These are phyloP conservation scores for Xerocomus cyaneibrunnescens DNA, from an alignment of 1,284 basidiomycete species.

Conservation along the genomic window DNA sequence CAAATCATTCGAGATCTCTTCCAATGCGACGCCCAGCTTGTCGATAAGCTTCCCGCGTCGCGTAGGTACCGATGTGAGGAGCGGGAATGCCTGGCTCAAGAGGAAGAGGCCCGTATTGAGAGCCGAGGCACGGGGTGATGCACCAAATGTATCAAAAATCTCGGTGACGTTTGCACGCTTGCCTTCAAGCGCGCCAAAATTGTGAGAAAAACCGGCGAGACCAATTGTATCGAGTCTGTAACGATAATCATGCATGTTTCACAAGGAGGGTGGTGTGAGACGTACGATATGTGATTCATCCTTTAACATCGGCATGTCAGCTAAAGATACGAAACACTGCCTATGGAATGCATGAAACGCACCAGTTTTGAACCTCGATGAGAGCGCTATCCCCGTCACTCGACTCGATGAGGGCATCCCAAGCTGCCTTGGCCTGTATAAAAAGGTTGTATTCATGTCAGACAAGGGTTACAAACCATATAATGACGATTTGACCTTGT, in stretches of 20 bases:
- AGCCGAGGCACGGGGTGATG: background rate
- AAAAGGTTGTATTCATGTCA: background rate
- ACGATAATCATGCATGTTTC: constrained; percentile 30
- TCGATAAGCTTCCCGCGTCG: constrained; percentile 21
- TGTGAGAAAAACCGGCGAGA: constrained; percentile 53
- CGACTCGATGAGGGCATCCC: constrained; percentile 48
- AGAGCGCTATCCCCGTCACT: constrained; percentile 29
- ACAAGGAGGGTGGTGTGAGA: background rate
- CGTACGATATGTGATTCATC: constrained; percentile 52
- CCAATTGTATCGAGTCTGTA: constrained; percentile 28
- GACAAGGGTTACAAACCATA: background rate
- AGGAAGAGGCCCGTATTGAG: background rate
- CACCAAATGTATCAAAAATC: background rate
- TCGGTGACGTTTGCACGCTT: constrained; percentile 27
- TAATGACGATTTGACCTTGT: constrained; percentile 42
- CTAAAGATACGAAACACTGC: too few species aligned
- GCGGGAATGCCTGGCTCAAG: constrained; percentile 14
- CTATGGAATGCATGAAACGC: background rate
- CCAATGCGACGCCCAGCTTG: constrained; percentile 41
- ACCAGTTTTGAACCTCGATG: constrained; percentile 50
- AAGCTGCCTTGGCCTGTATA: constrained; percentile 42
- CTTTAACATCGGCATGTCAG: constrained; percentile 19
- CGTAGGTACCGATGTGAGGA: background rate
- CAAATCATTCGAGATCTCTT: constrained; percentile 46
- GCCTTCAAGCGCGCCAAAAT: constrained; percentile 35